Evolutionary conservation across 1,139 yeast genomes (phyloP), one percentile per base, ranked within the genome.

Genomic region (Zygosaccharomyces pseudobailii): DNA sequence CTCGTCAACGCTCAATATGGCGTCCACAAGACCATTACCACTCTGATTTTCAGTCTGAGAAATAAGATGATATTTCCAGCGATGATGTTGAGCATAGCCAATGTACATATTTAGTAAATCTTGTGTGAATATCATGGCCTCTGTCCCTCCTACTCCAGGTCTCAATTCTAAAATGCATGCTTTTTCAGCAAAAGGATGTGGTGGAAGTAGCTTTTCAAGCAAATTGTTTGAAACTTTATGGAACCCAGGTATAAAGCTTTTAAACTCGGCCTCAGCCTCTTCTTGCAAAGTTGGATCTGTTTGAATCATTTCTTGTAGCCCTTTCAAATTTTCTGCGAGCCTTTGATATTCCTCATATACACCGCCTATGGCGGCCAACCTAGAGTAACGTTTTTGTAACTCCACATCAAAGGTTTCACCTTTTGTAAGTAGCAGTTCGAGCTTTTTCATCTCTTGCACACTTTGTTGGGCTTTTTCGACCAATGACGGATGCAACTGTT

Each of bases 91-190:
- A 36, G 94, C 87, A 62, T 79, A 89, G 53, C 79, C 82, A 27
- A 76, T 71, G 66, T 92, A 92, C 97, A 94, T 88, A 49, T 76
- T 74, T 53, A 89, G 67, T 51, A 92, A 69, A 63, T 94, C 95
- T 41, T 76, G 77, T 0, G 97, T 80, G 65, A 92, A 92, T 6
- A 92, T 75, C 63, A 84, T 81, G 0, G 98, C 97, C 61, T 92
- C 99, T 5, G 82, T 78, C 2, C 99, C 99, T n/a, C 99, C 98
- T 1, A 92, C 90, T 2, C 99, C 98, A 0, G 98, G 97, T 48
- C 97, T 74, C 24, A 92, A 67, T 65, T 92, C 99, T 19, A 92
- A 58, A 10, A 92, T 73, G 43, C 96, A 84, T 0, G 95, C 82
- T 50, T 79, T 80, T 46, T 87, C 95, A 3, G 84, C 77, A 63